Evolutionary conservation across 2,329 filamentous ascomycete genomes (phyloP).

Genomic region (Myriosclerotinia duriaeana): DNA sequence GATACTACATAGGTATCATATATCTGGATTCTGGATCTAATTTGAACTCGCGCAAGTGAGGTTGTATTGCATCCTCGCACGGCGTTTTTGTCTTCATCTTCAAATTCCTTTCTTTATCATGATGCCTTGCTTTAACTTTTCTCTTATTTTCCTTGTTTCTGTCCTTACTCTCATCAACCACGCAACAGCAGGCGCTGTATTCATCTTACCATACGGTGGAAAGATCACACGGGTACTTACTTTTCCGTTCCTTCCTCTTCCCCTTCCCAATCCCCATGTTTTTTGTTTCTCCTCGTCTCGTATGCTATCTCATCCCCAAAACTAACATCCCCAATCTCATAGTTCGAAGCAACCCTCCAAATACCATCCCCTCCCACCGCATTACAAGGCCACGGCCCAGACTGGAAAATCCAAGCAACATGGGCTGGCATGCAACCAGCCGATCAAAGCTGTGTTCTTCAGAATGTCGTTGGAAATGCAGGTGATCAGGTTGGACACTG

Average conservation of each 20-base stretch:
- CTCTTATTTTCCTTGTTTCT: not conserved
- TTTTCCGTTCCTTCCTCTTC: too few species aligned
- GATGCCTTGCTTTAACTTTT: not conserved
- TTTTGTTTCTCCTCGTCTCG: not conserved
- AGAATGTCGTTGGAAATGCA: slow-evolving; percentile 19
- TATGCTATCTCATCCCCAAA: not conserved
- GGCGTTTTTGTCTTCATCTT: not conserved
- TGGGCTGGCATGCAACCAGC: slow-evolving; percentile 9
- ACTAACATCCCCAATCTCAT: not conserved
- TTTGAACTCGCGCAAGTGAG: not conserved
- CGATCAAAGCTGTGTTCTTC: slow-evolving; percentile 29
- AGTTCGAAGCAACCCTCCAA: slow-evolving; percentile 7
- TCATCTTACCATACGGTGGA: slow-evolving; percentile 7
- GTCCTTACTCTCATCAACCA: not conserved
- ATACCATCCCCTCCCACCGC: slow-evolving; percentile 13
- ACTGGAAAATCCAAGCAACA: slow-evolving; percentile 11
- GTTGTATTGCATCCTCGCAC: not conserved
- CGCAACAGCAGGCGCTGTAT: not conserved
- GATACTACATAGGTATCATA: not conserved
- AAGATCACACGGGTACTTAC: slow-evolving; percentile 15
- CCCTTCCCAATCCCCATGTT: not conserved
- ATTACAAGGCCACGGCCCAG: not conserved
- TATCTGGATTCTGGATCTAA: too few species aligned
- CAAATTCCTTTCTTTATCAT: not conserved
- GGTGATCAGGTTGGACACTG: slow-evolving; percentile 3